phyloP scores from a whole-genome alignment of 192 early-diverging fungal genomes.

The Backusella luteola region DNA sequence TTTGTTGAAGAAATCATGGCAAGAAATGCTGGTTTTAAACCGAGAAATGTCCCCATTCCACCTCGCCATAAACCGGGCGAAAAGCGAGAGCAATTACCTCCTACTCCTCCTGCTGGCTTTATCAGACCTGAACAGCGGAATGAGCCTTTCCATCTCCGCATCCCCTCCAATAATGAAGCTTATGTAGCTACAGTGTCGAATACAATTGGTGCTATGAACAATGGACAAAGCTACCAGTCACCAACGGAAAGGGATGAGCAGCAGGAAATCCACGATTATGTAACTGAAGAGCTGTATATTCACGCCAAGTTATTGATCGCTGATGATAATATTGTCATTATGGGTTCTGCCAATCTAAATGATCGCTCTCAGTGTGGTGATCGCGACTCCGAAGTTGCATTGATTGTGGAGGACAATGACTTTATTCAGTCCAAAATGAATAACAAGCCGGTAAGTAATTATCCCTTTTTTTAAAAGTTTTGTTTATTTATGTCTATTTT shows the following conservation, averaged over 20 bases:
- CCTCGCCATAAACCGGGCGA: constrained; percentile 16
- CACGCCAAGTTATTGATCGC: constrained; percentile 88
- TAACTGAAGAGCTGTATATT: constrained; percentile 84
- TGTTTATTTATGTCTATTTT: neutral
- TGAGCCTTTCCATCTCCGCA: neutral
- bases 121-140: constrained; percentile 9
- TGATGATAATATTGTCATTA: constrained; percentile 80
- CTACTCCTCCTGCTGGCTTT: constrained; percentile 18
- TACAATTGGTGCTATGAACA: neutral
- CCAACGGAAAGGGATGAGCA: neutral
- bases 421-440: constrained; percentile 71
- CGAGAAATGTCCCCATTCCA: constrained; percentile 12
- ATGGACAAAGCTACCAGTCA: neutral
- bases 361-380: constrained; percentile 85
- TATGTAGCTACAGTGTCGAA: neutral
- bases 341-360: constrained; percentile 89
- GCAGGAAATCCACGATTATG: constrained; percentile 40
- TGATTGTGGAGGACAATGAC: constrained; percentile 73
- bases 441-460: constrained; percentile 46
- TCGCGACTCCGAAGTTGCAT: constrained; percentile 86
- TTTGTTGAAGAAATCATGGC: constrained; percentile 24
- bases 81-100: neutral
- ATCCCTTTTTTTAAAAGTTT: neutral
- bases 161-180: neutral
- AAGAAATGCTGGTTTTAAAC: constrained; percentile 19